phyloP scores from a whole-genome alignment of 139 green algal species.

The Yamagishiella unicocca region DNA sequence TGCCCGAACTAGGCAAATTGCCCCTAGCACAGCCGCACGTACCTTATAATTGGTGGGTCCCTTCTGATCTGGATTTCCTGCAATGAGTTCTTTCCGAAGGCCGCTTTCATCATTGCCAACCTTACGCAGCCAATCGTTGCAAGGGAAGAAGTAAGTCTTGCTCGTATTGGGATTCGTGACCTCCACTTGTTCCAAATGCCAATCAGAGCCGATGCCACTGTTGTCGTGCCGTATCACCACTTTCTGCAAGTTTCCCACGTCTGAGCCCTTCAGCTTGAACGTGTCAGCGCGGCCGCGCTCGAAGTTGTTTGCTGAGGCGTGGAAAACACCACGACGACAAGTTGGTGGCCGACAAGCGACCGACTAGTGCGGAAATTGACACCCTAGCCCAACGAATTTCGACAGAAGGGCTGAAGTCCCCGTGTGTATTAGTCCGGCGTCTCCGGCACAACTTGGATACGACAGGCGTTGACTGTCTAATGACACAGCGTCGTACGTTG shows the following conservation, averaged over 20 bases:
- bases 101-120: constrained; percentile 49
- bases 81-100: constrained; percentile 56
- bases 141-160: constrained; percentile 64
- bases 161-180: constrained; percentile 49
- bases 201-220: constrained; percentile 51
- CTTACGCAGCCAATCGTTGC: constrained; percentile 66
- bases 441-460: no score
- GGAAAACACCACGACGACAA: no score
- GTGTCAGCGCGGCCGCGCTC: constrained; percentile 58
- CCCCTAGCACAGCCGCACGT: no score
- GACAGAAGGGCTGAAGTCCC: no score
- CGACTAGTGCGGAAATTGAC: no score
- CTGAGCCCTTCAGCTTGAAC: constrained; percentile 57
- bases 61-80: constrained; percentile 41
- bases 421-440: no score
- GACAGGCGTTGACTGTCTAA: no score
- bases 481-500: no score
- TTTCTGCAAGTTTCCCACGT: constrained; percentile 52
- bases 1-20: no score
- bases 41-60: constrained; percentile 63
- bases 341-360: no score
- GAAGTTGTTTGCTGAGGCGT: constrained; percentile 72
- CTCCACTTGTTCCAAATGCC: constrained; percentile 64
- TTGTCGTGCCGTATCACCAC: constrained; percentile 59
- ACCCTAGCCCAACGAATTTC: no score